phyloP scores from a whole-genome alignment of 306 rosid genomes.

The Urtica urens region DNA sequence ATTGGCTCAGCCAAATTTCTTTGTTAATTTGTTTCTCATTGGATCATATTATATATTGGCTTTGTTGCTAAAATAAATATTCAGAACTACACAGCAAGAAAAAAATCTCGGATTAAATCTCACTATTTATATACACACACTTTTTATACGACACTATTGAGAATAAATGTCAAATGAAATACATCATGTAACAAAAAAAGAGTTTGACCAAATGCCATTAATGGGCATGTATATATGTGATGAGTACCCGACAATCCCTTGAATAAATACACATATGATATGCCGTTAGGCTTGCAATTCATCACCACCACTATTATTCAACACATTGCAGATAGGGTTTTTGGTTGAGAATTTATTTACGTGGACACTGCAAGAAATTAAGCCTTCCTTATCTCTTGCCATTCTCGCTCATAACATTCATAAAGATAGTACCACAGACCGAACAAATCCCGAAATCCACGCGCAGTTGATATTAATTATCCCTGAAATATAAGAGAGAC shows the following conservation, averaged over 20 bases:
- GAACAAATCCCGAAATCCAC: slow-evolving; percentile 2
- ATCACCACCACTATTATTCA: slow-evolving; percentile 5
- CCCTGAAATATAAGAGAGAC: too few species aligned
- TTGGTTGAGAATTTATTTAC: slow-evolving; percentile 6
- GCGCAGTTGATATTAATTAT: too few species aligned
- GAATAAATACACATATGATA: slow-evolving; percentile 1
- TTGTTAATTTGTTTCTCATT: too few species aligned
- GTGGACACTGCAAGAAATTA: not conserved
- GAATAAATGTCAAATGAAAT: too few species aligned
- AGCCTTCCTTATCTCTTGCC: not conserved
- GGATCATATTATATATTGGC: too few species aligned
- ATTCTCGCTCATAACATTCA: not conserved
- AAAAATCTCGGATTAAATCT: too few species aligned
- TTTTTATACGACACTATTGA: too few species aligned
- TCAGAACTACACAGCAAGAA: too few species aligned
- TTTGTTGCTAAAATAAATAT: too few species aligned
- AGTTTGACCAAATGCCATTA: not conserved
- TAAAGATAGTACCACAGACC: not conserved
- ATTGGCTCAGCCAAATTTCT: too few species aligned
- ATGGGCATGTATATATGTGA: not conserved
- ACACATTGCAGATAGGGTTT: slow-evolving; percentile 2
- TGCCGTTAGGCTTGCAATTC: slow-evolving; percentile 7
- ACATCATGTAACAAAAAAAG: not conserved
- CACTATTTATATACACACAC: too few species aligned
- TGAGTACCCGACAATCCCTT: slow-evolving; percentile 1